Evolutionary conservation across 352 stramenopile genomes (phyloP).

Genomic region (Phytophthora boehmeriae): DNA sequence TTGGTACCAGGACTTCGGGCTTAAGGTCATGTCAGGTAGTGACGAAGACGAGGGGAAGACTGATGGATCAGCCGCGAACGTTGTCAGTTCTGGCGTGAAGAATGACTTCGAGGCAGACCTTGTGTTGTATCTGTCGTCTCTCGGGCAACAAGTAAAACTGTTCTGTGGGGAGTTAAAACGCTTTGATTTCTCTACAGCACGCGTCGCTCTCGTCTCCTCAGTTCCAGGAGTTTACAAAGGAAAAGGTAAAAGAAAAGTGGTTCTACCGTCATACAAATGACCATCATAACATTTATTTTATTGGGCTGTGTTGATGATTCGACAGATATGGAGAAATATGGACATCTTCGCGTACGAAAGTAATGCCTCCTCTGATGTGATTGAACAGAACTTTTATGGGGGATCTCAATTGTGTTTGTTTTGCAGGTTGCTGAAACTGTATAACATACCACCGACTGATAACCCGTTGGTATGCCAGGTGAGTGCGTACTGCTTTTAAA

Average conservation of each 20-base stretch:
- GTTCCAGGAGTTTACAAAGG: constrained; percentile 75
- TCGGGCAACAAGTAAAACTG: constrained; percentile 44
- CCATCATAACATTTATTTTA: not conserved
- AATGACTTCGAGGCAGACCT: constrained; percentile 72
- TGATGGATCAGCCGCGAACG: not conserved
- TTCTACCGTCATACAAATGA: too few species aligned
- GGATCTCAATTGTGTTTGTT: not conserved
- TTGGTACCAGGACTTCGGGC: constrained; percentile 83
- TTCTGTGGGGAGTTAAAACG: constrained; percentile 58
- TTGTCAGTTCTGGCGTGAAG: not conserved
- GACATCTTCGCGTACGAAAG: constrained; percentile 73
- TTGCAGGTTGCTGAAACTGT: constrained; percentile 54
- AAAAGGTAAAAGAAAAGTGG: constrained; percentile 44
- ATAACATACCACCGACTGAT: constrained; percentile 51
- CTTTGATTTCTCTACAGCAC: constrained; percentile 71
- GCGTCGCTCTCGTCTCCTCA: constrained; percentile 65
- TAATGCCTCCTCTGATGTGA: constrained; percentile 24
- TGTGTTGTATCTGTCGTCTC: constrained; percentile 58
- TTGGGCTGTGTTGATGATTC: constrained; percentile 4
- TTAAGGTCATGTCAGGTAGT: constrained; percentile 53
- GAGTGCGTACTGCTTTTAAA: not conserved
- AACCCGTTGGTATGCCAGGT: constrained; percentile 78
- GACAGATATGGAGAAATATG: constrained; percentile 84
- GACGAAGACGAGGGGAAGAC: constrained; percentile 27
- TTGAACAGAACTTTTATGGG: constrained; percentile 9